phyloP scores from a whole-genome alignment of 306 rosid genomes.

The Cicer yamashitae region DNA sequence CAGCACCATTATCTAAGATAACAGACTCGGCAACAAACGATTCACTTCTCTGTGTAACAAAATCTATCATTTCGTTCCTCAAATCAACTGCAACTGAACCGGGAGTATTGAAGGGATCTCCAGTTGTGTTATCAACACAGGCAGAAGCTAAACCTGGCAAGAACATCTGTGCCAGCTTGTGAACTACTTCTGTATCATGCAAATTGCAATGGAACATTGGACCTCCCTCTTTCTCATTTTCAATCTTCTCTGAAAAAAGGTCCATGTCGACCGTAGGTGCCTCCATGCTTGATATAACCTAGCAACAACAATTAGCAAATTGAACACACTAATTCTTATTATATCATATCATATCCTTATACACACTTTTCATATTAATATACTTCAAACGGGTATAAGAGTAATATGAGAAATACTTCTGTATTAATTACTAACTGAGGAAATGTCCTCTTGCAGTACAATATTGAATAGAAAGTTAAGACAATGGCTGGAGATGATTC shows the following conservation, averaged over 20 bases:
- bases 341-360: not conserved
- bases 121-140: constrained; percentile 81
- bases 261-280: constrained; percentile 51
- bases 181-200: constrained; percentile 65
- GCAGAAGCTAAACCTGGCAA: constrained; percentile 82
- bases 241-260: constrained; percentile 62
- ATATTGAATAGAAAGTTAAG: too few relatives aligned
- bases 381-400: too few relatives aligned
- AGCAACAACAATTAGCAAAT: constrained; percentile 8
- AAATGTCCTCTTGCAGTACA: too few relatives aligned
- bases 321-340: not conserved
- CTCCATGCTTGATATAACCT: constrained; percentile 59
- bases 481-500: too few relatives aligned
- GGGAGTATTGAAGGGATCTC: constrained; percentile 67
- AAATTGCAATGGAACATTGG: constrained; percentile 66
- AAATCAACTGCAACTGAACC: constrained; percentile 73
- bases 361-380: not conserved
- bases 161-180: constrained; percentile 73
- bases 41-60: constrained; percentile 70
- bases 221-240: constrained; percentile 59
- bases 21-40: constrained; percentile 71
- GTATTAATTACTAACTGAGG: too few relatives aligned
- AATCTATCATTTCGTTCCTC: constrained; percentile 83
- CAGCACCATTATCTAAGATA: constrained; percentile 61
- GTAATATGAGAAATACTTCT: too few relatives aligned